These are phyloP conservation scores for Rhynchospora tenuis DNA, from an alignment of 176 grass and related monocot species.

Conservation along the genomic window DNA sequence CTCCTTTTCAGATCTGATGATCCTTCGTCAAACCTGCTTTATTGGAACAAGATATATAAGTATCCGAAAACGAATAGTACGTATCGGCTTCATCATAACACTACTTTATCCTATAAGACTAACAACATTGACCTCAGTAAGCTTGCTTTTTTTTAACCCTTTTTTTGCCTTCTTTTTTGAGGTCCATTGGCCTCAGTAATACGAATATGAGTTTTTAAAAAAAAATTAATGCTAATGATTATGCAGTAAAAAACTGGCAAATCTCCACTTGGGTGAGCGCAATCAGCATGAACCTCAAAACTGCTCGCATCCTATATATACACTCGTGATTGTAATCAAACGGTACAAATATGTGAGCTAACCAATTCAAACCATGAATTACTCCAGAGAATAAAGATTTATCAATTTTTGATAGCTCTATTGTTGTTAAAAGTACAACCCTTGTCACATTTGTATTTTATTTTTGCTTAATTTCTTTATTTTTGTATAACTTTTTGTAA, in stretches of 20 bases:
- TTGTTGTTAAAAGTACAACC: too few species aligned
- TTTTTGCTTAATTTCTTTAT: too few species aligned
- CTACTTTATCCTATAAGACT: not conserved
- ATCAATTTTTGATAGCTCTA: too few species aligned
- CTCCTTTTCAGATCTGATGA: not conserved
- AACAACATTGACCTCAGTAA: not conserved
- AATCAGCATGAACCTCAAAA: too few species aligned
- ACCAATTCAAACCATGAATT: too few species aligned
- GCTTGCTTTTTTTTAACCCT: not conserved
- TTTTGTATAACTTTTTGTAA: too few species aligned
- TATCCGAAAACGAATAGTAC: not conserved
- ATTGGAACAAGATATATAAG: not conserved
- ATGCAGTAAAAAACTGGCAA: not conserved
- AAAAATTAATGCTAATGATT: not conserved
- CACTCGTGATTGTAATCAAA: too few species aligned
- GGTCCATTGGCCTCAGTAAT: not conserved
- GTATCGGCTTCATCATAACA: not conserved
- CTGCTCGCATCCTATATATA: too few species aligned
- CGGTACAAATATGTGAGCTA: too few species aligned
- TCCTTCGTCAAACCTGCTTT: not conserved
- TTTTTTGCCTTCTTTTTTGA: not conserved
- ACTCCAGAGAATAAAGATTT: too few species aligned
- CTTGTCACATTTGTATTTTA: too few species aligned
- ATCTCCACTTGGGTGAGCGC: not conserved
- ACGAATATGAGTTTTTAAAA: not conserved